Base-by-base conservation (phyloP, 208 protist species). In the Porcisia hertigi region DNA sequence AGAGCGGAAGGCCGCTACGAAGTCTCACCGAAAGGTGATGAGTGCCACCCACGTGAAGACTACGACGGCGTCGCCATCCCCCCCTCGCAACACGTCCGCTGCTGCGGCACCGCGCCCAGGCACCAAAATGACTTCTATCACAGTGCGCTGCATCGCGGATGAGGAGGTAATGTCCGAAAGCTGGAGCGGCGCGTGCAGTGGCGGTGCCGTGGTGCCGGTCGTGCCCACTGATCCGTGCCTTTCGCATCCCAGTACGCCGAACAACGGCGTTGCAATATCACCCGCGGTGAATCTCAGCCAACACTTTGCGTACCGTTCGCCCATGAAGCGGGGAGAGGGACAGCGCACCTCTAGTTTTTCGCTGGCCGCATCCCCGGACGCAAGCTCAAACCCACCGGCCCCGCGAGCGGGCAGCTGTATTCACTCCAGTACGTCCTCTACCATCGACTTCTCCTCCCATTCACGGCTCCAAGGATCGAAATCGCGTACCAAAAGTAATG, bases 401-500 rank as follows among this genome's bases (percentile, higher is more conserved):
- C 72, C 77, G 6, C 71, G 77, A 9, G 77, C 77, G 6, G 77
- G 66, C 54, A 82, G 77, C 43, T 43, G 64, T 4, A 23, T 55
- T 39, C 36, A 9, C n/a, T 80, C 76, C 16, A 57, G 64, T 9
- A 41, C 71, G 0, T 82, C 72, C n/a, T 77, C 77, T 2, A 0
- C 60, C 6, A 7, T 63, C 8, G 65, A 57, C 34, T 66, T 43
- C n/a, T 20, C 45, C 25, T 52, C 57, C 25, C 3, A 3, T 5
- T 30, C 54, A 2, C 54, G 41, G 23, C 54, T 49, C 6, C 30
- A 6, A 20, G 36, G 1, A 14, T 1, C 6, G 16, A 20, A 45
- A 16, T 59, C 30, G 41, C 69, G 23, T 9, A 52, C 18, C 20
- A 54, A 12, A 6, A 25, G 54, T 52, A 34, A 30, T 36, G 53